A percentile compares a stretch with the other conserved stretches of the same genome.
Conservation (phyloP, 1,284 basidiomycete species). For the Pseudomicrostroma phylloplanum region DNA sequence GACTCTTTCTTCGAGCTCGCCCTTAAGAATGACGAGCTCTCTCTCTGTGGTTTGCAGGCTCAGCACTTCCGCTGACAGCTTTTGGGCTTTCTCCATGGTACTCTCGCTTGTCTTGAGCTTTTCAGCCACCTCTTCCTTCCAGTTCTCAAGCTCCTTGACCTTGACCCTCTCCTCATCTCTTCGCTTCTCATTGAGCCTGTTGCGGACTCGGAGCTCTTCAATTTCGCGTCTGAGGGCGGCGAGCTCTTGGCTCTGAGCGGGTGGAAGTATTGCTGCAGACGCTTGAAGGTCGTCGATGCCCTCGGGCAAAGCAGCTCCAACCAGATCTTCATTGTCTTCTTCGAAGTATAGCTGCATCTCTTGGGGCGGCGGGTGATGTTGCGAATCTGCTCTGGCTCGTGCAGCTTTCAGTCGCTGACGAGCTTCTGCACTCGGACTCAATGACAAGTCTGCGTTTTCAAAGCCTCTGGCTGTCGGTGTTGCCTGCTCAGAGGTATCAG, state of each 20-base stretch:
- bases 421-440: slow-evolving; percentile 1
- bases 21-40: slow-evolving; percentile 57
- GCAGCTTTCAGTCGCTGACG: slow-evolving; percentile 15
- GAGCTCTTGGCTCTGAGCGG: slow-evolving; percentile 13
- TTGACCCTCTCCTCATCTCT: slow-evolving; percentile 77
- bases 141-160: slow-evolving; percentile 58
- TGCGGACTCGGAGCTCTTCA: slow-evolving; percentile 70
- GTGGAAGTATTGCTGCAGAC: too few relatives aligned
- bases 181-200: slow-evolving; percentile 76
- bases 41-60: slow-evolving; percentile 6
- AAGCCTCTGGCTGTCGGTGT: too few relatives aligned
- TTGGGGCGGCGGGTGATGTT: neutral
- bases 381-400: neutral
- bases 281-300: too few relatives aligned
- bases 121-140: slow-evolving; percentile 10
- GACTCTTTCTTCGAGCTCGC: slow-evolving; percentile 59
- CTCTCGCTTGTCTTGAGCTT: neutral
- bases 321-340: slow-evolving; percentile 1
- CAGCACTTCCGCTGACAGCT: neutral
- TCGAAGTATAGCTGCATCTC: neutral
- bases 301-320: neutral
- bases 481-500: too few relatives aligned
- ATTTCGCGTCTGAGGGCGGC: slow-evolving; percentile 30
- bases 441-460: neutral
- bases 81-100: slow-evolving; percentile 7